These are phyloP conservation scores for Raddia guianensis DNA, from an alignment of 176 grass and related monocot genomes.

Conservation along the genomic window DNA sequence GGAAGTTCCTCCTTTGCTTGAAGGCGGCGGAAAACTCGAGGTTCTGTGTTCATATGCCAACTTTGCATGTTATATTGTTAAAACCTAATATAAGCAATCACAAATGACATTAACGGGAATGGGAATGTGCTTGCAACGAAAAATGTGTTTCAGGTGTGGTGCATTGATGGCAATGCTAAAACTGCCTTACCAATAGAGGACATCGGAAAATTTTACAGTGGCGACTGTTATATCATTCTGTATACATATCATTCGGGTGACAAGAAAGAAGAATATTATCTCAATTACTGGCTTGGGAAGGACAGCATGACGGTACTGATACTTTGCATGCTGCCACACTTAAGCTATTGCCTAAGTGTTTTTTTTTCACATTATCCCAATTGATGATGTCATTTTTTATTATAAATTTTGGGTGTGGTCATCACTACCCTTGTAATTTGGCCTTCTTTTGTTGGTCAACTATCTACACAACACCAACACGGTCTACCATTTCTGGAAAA, in stretches of 20 bases:
- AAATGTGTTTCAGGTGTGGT: constrained; percentile 74
- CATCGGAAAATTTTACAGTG: constrained; percentile 93
- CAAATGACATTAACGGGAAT: background rate
- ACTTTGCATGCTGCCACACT: constrained; percentile 23
- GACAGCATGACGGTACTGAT: constrained; percentile 79
- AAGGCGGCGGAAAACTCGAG: constrained; percentile 89
- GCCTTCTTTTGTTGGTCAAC: background rate
- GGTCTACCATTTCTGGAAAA: background rate
- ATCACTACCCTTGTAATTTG: background rate
- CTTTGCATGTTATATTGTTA: constrained; percentile 8
- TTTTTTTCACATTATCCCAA: background rate
- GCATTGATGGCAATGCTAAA: constrained; percentile 71
- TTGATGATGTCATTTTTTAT: constrained; percentile 24
- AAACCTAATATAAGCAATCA: background rate
- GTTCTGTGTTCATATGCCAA: constrained; percentile 48
- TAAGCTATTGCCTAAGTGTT: constrained; percentile 6
- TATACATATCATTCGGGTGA: constrained; percentile 93
- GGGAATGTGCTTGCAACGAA: constrained; percentile 2
- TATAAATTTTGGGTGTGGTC: background rate
- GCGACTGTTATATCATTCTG: constrained; percentile 92
- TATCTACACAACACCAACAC: constrained; percentile 35
- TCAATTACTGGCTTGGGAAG: constrained; percentile 87
- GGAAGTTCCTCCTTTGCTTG: constrained; percentile 99
- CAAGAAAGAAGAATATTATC: constrained; percentile 94
- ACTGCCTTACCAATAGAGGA: constrained; percentile 73